These are phyloP conservation scores for Smallanthus sonchifolius DNA, from an alignment of 129 eudicot genomes.

Conservation along the genomic window DNA sequence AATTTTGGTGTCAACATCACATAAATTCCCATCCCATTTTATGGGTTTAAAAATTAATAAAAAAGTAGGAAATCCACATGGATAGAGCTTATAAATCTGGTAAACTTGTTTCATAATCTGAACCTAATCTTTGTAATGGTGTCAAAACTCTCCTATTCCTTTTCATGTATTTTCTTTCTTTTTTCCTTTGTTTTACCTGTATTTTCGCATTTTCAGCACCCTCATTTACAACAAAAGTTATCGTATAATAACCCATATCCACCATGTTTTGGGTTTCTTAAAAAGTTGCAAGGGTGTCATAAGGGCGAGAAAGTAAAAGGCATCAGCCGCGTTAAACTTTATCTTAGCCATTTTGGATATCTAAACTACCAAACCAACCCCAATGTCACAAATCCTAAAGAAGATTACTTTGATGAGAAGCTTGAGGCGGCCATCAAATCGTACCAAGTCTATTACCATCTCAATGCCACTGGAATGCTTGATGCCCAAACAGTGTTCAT, in stretches of 20 bases:
- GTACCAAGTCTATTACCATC: constrained; percentile 33
- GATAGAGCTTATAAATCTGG: constrained; percentile 9
- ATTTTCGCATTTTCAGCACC: neutral
- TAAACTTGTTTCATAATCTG: neutral
- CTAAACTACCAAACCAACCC: constrained; percentile 16
- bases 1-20: neutral
- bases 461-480: constrained; percentile 28
- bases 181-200: neutral
- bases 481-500: constrained; percentile 15
- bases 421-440: constrained; percentile 34
- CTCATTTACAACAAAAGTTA: neutral
- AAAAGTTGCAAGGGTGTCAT: constrained; percentile 16
- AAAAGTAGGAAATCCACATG: neutral
- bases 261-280: constrained; percentile 27
- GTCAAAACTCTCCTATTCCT: constrained; percentile 12
- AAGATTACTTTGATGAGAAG: constrained; percentile 31
- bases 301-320: constrained; percentile 29
- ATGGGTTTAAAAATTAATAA: neutral
- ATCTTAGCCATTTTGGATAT: constrained; percentile 34
- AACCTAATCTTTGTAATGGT: neutral
- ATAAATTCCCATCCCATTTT: neutral
- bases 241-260: constrained; percentile 8
- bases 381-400: neutral
- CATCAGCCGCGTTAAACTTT: constrained; percentile 2
- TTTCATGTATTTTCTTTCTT: constrained; percentile 10